A percentile compares a stretch with the other conserved stretches of the same genome.
These are phyloP conservation scores for Verticillium nonalfalfae DNA, from an alignment of 2,329 filamentous ascomycete species.

Conservation along the genomic window DNA sequence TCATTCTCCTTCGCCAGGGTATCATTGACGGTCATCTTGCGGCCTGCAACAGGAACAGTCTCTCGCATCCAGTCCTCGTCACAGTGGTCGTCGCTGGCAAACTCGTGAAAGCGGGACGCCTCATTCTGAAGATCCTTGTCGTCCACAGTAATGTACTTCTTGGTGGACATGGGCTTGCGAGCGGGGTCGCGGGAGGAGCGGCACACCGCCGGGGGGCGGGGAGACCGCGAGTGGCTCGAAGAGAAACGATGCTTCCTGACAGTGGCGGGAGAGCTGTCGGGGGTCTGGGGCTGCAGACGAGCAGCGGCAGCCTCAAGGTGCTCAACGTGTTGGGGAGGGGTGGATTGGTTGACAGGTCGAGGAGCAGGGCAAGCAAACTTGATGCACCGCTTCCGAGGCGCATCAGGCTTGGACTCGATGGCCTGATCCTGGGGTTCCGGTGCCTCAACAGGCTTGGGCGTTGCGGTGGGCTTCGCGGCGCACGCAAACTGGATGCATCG, in stretches of 20 bases:
- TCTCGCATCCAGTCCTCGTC: constrained; percentile 87
- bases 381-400: constrained; percentile 55
- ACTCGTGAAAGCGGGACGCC: constrained; percentile 75
- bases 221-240: constrained; percentile 11
- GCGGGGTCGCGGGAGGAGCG: constrained; percentile 27
- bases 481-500: constrained; percentile 93
- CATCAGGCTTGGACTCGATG: constrained; percentile 14
- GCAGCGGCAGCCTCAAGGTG: constrained; percentile 8
- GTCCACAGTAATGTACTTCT: constrained; percentile 44
- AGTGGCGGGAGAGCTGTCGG: constrained; percentile 11
- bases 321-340: constrained; percentile 22
- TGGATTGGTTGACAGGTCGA: constrained; percentile 37
- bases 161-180: constrained; percentile 19
- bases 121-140: constrained; percentile 46
- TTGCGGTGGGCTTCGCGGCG: constrained; percentile 50
- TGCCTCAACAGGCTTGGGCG: constrained; percentile 20
- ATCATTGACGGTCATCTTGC: constrained; percentile 80
- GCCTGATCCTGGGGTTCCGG: constrained; percentile 20
- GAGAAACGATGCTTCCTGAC: constrained; percentile 20
- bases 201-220: constrained; percentile 22
- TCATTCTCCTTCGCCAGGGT: constrained; percentile 85
- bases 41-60: constrained; percentile 55
- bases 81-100: constrained; percentile 73
- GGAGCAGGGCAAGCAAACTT: constrained; percentile 66
- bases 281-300: constrained; percentile 1